Conservation (phyloP, 352 stramenopile genomes). For the Aphanomyces astaci region DNA sequence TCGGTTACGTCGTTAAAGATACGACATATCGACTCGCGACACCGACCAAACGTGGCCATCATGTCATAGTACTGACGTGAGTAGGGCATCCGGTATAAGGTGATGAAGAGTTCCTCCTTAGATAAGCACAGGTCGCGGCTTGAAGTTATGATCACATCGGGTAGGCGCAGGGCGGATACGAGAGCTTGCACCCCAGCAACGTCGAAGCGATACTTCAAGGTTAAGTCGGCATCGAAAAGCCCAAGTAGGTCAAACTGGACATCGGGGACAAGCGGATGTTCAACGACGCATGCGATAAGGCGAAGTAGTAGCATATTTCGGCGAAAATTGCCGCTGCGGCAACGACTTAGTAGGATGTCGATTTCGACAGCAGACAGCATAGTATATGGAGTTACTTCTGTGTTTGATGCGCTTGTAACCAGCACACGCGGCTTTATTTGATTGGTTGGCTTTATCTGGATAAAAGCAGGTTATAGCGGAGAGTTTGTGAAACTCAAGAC, state of each 20-base stretch:
- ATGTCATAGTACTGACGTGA: neutral
- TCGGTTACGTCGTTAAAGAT: constrained; percentile 1
- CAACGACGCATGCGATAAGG: neutral
- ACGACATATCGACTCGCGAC: neutral
- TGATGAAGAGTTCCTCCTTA: neutral
- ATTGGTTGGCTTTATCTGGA: neutral
- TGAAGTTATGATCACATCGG: neutral
- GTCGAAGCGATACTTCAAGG: neutral
- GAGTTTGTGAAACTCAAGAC: neutral
- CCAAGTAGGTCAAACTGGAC: neutral
- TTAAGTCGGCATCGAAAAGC: neutral
- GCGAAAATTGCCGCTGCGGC: neutral
- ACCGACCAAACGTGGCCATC: constrained; percentile 11
- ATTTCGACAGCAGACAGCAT: neutral
- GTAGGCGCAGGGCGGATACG: neutral
- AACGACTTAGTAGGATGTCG: neutral
- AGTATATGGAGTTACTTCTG: neutral
- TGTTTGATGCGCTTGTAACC: neutral
- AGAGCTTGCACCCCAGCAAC: neutral
- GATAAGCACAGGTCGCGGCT: neutral
- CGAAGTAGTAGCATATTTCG: neutral
- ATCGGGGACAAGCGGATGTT: neutral
- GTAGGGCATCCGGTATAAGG: neutral
- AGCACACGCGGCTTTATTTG: neutral
- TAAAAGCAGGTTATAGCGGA: neutral